Evolutionary conservation across 2,329 filamentous ascomycete species (phyloP).

Genomic region (Colletotrichum sp.): DNA sequence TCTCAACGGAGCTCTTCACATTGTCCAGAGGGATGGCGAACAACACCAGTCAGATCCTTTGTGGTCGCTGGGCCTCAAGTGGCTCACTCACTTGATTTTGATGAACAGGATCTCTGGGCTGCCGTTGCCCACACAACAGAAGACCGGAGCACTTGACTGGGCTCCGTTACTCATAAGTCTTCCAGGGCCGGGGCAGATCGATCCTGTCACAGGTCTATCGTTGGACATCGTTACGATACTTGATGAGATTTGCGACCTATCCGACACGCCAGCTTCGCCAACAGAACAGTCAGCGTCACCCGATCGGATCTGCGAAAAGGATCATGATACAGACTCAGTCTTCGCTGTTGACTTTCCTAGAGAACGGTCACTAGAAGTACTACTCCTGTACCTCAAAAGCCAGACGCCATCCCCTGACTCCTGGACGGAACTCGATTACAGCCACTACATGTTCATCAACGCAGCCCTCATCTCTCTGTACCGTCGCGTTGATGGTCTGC

Average conservation of each 20-base stretch:
- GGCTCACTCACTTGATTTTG: neutral
- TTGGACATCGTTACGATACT: neutral
- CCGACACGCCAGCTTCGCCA: neutral
- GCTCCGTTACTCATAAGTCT: neutral
- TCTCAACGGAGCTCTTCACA: neutral
- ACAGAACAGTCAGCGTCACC: neutral
- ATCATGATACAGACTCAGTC: neutral
- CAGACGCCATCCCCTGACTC: neutral
- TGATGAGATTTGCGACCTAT: neutral
- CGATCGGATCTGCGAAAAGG: rapidly evolving
- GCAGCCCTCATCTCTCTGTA: neutral
- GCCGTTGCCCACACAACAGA: neutral
- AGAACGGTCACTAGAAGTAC: neutral
- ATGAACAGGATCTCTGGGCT: neutral
- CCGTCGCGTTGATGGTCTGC: neutral
- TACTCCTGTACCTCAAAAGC: neutral
- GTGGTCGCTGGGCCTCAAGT: neutral
- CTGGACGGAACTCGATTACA: neutral
- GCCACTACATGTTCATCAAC: neutral
- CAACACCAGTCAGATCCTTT: neutral
- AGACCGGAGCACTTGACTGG: neutral
- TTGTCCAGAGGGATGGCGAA: neutral
- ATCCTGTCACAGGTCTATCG: neutral
- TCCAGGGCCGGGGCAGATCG: neutral
- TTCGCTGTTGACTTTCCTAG: neutral